Base-by-base conservation (phyloP, 2,329 filamentous ascomycete genomes). In the Pseudocercospora pini-densiflorae region DNA sequence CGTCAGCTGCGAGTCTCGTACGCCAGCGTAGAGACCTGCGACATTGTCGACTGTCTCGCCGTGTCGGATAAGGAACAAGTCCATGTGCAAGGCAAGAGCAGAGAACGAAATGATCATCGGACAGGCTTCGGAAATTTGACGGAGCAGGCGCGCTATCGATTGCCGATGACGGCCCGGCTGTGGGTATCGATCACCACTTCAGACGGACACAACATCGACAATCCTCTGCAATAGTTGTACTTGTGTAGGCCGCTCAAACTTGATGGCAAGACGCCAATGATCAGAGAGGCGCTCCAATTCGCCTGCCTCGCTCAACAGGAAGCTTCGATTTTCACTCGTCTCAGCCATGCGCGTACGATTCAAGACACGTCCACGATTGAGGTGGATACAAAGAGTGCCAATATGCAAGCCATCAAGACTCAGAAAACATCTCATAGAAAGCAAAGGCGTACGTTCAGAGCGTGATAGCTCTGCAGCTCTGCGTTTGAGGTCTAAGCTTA, bases 41-140 rank as follows among this genome's bases (percentile, higher is more conserved):
- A 95, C 90, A 78, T 97, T 97, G 80, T 97, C 92, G 70, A 96
- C 91, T 16, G 92, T 94, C 81, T 97, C 93, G 75, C 90, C 93
- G 83, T 97, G 93, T 64, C 93, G 89, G 74, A 97, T 88, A 73
- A 97, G 85, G 74, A 93, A 88, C 63, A 97, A 78, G 75, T 84
- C 85, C 86, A 90, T 87, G 53, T 55, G 29, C 12, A 54, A 55
- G 60, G 60, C 24, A 61, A 61, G 33, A 19, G 12, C 47, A 60
- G 58, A 61, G 45, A 58, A 58, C 10, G 24, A 53, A 27, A 12
- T 23, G 29, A 43, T 62, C 14, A 57, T 24, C 16, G 47, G 49
- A 31, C 27, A 16, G n/a, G 29, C 40, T 36, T 36, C 27, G 33
- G 40, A 59, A 29, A 43, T 59, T 58, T 27, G 29, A 36, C n/a